Conservation (phyloP, 495 filamentous ascomycete genomes). For the Aspergillus hancockii region DNA sequence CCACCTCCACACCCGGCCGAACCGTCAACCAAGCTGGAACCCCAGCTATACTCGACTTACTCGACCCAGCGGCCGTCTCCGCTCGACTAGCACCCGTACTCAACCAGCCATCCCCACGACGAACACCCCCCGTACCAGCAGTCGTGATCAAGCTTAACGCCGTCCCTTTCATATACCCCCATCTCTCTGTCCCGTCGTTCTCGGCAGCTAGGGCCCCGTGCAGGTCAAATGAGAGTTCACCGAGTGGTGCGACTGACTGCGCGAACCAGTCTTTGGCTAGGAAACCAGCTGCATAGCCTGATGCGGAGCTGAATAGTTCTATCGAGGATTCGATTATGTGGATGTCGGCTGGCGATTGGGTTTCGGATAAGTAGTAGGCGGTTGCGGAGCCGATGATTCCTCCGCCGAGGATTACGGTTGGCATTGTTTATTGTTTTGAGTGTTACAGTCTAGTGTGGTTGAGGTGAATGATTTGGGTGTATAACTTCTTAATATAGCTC, state of each 20-base stretch:
- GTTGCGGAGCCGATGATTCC: conserved; percentile 81
- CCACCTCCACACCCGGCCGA: conserved; percentile 49
- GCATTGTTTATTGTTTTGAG: conserved; percentile 27
- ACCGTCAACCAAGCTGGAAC: conserved; percentile 61
- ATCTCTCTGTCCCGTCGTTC: conserved; percentile 58
- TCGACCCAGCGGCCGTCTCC: conserved; percentile 45
- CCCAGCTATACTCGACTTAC: conserved; percentile 6
- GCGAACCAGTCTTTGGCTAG: conserved; percentile 74
- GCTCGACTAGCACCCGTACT: conserved; percentile 63
- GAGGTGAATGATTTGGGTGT: too few relatives aligned
- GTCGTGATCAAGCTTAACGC: conserved; percentile 52
- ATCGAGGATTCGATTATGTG: conserved; percentile 69
- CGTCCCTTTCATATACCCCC: conserved; percentile 68
- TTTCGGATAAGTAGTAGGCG: conserved; percentile 66
- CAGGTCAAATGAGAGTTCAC: conserved; percentile 66
- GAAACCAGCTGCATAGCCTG: conserved; percentile 74
- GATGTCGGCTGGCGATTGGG: conserved; percentile 53
- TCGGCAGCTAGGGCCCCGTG: conserved; percentile 64
- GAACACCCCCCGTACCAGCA: conserved; percentile 30
- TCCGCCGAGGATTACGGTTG: conserved; percentile 72
- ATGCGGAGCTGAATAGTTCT: conserved; percentile 69
- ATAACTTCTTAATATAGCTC: not conserved
- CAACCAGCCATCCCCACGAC: conserved; percentile 62
- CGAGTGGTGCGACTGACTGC: conserved; percentile 54
- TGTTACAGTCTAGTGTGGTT: conserved; percentile 1